A percentile compares a stretch with the other conserved stretches of the same genome.
These are phyloP conservation scores for Alternaria metachromatica DNA, from an alignment of 2,329 filamentous ascomycete genomes.

Conservation along the genomic window DNA sequence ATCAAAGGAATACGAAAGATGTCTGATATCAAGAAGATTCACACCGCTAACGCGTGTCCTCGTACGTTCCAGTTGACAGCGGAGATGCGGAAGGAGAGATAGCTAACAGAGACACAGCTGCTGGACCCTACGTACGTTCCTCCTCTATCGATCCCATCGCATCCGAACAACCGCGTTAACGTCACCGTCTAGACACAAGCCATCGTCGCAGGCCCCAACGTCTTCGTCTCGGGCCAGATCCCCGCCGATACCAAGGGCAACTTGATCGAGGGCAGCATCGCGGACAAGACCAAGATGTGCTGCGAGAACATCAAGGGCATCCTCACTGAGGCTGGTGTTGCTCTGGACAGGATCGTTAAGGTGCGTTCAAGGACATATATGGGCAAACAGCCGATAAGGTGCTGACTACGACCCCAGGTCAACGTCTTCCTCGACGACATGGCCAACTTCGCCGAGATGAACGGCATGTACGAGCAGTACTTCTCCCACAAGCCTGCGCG, in stretches of 20 bases:
- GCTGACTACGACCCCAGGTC: slow-evolving; percentile 37
- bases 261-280: slow-evolving; percentile 68
- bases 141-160: not conserved
- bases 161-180: not conserved
- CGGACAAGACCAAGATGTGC: slow-evolving; percentile 73
- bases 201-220: slow-evolving; percentile 70
- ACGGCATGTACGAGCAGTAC: slow-evolving; percentile 82
- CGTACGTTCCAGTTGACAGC: slow-evolving; percentile 42
- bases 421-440: slow-evolving; percentile 89
- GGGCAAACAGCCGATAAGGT: not conserved
- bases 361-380: slow-evolving; percentile 50
- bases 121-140: slow-evolving; percentile 52
- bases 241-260: slow-evolving; percentile 69
- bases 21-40: slow-evolving; percentile 54
- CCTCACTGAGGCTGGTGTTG: slow-evolving; percentile 79
- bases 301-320: slow-evolving; percentile 85
- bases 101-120: slow-evolving; percentile 40
- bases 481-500: slow-evolving; percentile 84
- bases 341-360: slow-evolving; percentile 83
- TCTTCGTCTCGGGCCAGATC: slow-evolving; percentile 79
- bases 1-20: slow-evolving; percentile 35
- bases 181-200: slow-evolving; percentile 57
- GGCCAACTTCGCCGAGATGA: slow-evolving; percentile 87
- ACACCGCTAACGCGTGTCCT: slow-evolving; percentile 52
- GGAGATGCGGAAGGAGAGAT: not conserved